A percentile compares a stretch with the other conserved stretches of the same genome.
phyloP scores from a whole-genome alignment of 1,284 basidiomycete genomes.

The Ganoderma meredithae region DNA sequence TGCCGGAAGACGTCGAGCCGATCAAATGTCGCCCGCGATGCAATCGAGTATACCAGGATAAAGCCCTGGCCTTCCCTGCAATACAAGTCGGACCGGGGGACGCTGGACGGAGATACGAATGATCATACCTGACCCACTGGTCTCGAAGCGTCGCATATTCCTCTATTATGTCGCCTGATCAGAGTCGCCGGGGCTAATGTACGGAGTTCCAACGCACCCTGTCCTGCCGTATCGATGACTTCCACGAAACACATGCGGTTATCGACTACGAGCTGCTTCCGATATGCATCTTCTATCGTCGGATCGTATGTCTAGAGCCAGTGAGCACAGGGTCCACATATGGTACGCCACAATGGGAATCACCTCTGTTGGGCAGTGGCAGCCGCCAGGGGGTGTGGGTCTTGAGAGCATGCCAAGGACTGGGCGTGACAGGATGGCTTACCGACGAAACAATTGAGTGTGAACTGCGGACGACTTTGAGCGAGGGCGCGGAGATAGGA shows the following conservation, averaged over 20 bases:
- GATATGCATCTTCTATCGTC: constrained; percentile 95
- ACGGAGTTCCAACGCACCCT: constrained; percentile 65
- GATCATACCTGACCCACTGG: constrained; percentile 94
- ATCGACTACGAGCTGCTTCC: constrained; percentile 91
- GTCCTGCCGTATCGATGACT: constrained; percentile 93
- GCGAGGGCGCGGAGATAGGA: constrained; percentile 18
- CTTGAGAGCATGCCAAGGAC: constrained; percentile 33
- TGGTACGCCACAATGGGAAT: constrained; percentile 10
- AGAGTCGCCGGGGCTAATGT: constrained; percentile 25
- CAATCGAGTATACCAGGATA: constrained; percentile 98
- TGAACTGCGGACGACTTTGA: constrained; percentile 66
- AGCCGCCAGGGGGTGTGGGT: constrained; percentile 22
- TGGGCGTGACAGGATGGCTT: constrained; percentile 34
- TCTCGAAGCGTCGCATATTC: constrained; percentile 97
- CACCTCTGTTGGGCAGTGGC: constrained; percentile 33
- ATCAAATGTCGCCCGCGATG: constrained; percentile 93
- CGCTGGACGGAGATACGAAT: constrained; percentile 12
- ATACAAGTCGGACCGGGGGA: constrained; percentile 24
- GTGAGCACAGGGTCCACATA: constrained; percentile 12
- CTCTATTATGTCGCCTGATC: constrained; percentile 59
- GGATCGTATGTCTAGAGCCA: constrained; percentile 80
- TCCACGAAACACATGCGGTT: constrained; percentile 93
- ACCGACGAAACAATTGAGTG: constrained; percentile 94
- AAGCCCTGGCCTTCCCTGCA: constrained; percentile 97
- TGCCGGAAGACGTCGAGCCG: constrained; percentile 95